Evolutionary conservation across 768 basidiomycete species (phyloP), one percentile per base, ranked within the genome.

Genomic region (Phylloporus arenicola): DNA sequence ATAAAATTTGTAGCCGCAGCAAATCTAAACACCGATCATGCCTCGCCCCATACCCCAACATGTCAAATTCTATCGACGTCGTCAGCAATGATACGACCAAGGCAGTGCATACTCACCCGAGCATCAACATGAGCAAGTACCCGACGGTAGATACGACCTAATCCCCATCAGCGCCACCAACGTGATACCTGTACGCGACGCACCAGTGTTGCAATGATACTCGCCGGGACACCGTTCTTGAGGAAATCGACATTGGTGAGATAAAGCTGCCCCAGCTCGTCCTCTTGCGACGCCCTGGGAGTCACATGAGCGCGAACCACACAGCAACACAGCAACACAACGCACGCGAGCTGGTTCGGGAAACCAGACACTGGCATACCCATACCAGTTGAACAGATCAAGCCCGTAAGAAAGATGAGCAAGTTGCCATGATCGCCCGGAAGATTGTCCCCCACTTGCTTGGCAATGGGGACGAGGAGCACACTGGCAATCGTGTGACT

Each of bases 321-420:
- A 25, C 41, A 17, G 10, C 34, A 34, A 20, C 30, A 24, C 12
- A 17, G 14, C 9, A 27, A 31, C 13, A 13, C 9, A 33, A 54
- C 88, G 60, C 69, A 94, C 93, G 92, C 92, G 43, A 92, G 93
- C 71, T 96, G 92, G 68, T 97, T 96, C 0, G 95, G 95, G 75
- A 98, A 99, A n/a, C 96, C 96, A 54, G 91, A 93, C 34, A 98
- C 93, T 3, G 95, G 94, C 80, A 98, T 89, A 11, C 92, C 95
- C 96, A 99, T 99, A 2, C 95, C 96, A 6, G 91, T 75, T 3
- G 92, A 94, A 64, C 95, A 97, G 45, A 96, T 86, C 53, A 97
- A 74, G 13, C 81, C 92, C 30, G 93, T 96, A 58, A 93, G 79
- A 72, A 99, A 95, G 60, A 98, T 88, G 56, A 99, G 81, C 9